Base-by-base conservation (phyloP, 805 yeast species). In the Saccharomyces mikatae region DNA sequence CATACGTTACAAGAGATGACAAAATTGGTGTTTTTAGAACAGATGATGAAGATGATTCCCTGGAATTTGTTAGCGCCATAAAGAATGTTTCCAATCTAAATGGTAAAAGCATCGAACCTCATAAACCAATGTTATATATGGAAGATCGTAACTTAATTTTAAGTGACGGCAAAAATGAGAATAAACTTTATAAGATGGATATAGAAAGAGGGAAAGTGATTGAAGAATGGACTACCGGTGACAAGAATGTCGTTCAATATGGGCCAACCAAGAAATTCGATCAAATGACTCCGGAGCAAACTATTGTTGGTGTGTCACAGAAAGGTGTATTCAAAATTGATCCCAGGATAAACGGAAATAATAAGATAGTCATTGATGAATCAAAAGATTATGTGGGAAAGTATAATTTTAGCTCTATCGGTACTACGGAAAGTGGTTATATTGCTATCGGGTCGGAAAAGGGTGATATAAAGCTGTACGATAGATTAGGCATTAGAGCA, bases 1-100 rank as follows among this genome's bases (percentile, higher is more conserved):
- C 96, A 0, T 90, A 80, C 66, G 91, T 90, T 30, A 83, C 86
- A 0, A 81, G 95, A 60, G 96, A 90, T 14, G 74, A 87, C 66
- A 81, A 81, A 59, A 74, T 90, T 54, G 96, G 96, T 32, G 90
- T 90, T 4, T 89, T 89, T 71, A 84, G 78, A 62, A 78, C 83
- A 21, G 78, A 77, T 36, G 66, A 68, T 29, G 76, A 76, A 21
- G 80, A 76, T 46, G 74, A 73, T 44, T 74, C 69, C 1, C 69
- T 89, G 50, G 80, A 82, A 54, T 89, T 80, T 62, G 72, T 80
- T 22, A 82, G 95, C 4, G 80, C 95, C 0, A 86, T 90, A 55
- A 80, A 80, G 46, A 77, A 82, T 58, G 66, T 90, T 31, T 66
- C 77, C 28, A 75, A 77, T 27, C 71, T 81, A 11, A 65, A 75